Evolutionary conservation across 208 protist genomes (phyloP), one percentile per base, ranked within the genome.

Genomic region (Acanthamoeba lenticulata): DNA sequence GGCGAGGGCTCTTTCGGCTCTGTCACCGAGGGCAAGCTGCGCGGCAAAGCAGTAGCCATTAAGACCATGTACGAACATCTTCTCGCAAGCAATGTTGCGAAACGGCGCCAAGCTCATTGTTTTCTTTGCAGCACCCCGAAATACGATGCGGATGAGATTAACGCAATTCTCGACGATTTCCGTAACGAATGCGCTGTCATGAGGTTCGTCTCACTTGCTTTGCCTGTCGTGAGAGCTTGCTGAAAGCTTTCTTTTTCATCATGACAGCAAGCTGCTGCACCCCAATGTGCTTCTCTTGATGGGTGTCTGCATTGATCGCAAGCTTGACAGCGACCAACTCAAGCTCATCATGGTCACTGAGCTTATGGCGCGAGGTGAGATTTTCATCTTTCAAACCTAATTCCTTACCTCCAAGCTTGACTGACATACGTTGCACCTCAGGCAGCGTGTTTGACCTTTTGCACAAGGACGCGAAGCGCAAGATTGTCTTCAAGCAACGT

Each of bases 331-430:
- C 72, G 42, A 81, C 21, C 72, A 49, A 29, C 29, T 77, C 32
- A n/a, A 91, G n/a, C 55, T 91, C 32, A 62, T 91, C 2, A 65
- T 91, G 74, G 85, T 91, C 19, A 91, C 60, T 15, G 85, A 91
- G 52, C 34, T 91, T 7, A 91, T 91, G 85, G 74, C 13, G 13
- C 27, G 32, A 24, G 55, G 55, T n/a, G 5, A 2, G 3, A 21
- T 72, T 19, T 94, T 29, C 47, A 1, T 81, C 90, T 17, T 74
- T n/a, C 36, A 94, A 40, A 32, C 29, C 67, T 45, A 11, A 34
- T 77, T 21, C 4, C 17, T 11, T 77, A 17, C 11, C 38, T 0
- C 1, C 29, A 34, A 7, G 7, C 21, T 40, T 77, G 21, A 34
- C 19, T 36, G 5, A 45, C 36, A 7, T 19, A 77, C 19, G 0